A percentile compares a stretch with the other conserved stretches of the same genome.
phyloP scores from a whole-genome alignment of 805 yeast species.

The Wickerhamomyces ciferrii region DNA sequence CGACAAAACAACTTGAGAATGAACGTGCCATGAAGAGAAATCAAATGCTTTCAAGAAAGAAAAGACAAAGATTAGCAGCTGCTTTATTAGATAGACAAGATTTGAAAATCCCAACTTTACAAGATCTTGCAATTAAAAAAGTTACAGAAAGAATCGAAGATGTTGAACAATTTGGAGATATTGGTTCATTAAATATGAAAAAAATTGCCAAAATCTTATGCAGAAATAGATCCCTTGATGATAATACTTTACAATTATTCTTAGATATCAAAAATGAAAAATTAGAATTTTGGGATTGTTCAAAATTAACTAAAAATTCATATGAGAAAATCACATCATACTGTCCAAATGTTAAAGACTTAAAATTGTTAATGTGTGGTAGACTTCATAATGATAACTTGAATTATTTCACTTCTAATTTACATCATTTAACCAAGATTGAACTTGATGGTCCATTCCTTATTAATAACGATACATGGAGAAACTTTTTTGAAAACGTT shows the following conservation, averaged over 20 bases:
- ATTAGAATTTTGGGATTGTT: slow-evolving; percentile 90
- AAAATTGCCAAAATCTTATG: slow-evolving; percentile 74
- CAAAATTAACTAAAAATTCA: slow-evolving; percentile 63
- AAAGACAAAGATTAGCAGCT: slow-evolving; percentile 74
- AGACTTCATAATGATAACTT: slow-evolving; percentile 77
- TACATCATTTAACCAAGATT: slow-evolving; percentile 47
- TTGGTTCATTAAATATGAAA: slow-evolving; percentile 66
- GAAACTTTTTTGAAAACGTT: slow-evolving; percentile 55
- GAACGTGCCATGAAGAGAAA: slow-evolving; percentile 38
- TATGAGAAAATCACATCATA: slow-evolving; percentile 66
- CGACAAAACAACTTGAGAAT: slow-evolving; percentile 37
- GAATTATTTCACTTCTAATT: slow-evolving; percentile 52
- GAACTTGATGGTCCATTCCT: slow-evolving; percentile 88
- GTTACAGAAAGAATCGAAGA: slow-evolving; percentile 64
- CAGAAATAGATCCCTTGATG: slow-evolving; percentile 74
- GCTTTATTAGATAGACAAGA: slow-evolving; percentile 74
- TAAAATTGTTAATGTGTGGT: slow-evolving; percentile 89
- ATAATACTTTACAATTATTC: slow-evolving; percentile 68
- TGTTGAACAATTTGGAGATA: slow-evolving; percentile 82
- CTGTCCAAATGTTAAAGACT: slow-evolving; percentile 64
- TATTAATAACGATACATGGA: slow-evolving; percentile 75
- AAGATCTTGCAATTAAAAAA: slow-evolving; percentile 71
- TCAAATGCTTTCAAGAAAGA: slow-evolving; percentile 62
- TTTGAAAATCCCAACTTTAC: slow-evolving; percentile 62
- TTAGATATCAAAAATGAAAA: slow-evolving; percentile 50